Base-by-base conservation (phyloP, 2,329 filamentous ascomycete genomes). In the Aureobasidium sp. region DNA sequence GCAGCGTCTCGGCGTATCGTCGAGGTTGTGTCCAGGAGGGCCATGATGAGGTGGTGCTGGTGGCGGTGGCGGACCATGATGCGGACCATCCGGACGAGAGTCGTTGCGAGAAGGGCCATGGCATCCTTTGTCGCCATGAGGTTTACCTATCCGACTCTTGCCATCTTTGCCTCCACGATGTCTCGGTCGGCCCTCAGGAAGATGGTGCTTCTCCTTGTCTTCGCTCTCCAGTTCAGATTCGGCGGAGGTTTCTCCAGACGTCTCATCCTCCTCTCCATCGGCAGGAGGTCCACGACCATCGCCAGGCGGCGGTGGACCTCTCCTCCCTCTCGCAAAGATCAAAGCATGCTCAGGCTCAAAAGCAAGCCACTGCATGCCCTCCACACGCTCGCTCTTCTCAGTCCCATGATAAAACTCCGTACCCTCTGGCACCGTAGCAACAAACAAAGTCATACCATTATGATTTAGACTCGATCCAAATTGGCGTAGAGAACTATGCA, bases 261-360 rank as follows among this genome's bases (percentile, higher is more conserved):
- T 22, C 17, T 42, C 14, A 17, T 22, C 8, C 3, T 12, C 19
- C 14, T 58, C 29, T 11, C n/a, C 40, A 12, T 12, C 17, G 6
- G 17, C 54, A 35, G 8, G 22, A 29, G 27, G 27, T 29, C 27
- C 27, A 29, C 6, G 27, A 29, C 27, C 27, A 29, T 29, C 27
- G 27, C 47, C 47, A 14, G 47, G 50, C 24, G 50, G 50, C 3
- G 60, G 60, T 3, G n/a, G n/a, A n/a, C 52, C 60, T 5, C 44
- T 29, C 53, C 64, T 64, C 9, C 67, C 66, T 19, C 71, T 70
- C 0, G 87, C 85, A 73, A 91, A 91, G 2, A 77, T 70, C 66
- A 87, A 77, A 0, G 88, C 85, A 72, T 91, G 89, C 67, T 91
- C 88, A 3, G 87, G 81, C 70, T 91, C 88, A 68, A 91, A 91